Evolutionary conservation across 2,329 filamentous ascomycete genomes (phyloP).

Genomic region (Pseudopithomyces maydicus): DNA sequence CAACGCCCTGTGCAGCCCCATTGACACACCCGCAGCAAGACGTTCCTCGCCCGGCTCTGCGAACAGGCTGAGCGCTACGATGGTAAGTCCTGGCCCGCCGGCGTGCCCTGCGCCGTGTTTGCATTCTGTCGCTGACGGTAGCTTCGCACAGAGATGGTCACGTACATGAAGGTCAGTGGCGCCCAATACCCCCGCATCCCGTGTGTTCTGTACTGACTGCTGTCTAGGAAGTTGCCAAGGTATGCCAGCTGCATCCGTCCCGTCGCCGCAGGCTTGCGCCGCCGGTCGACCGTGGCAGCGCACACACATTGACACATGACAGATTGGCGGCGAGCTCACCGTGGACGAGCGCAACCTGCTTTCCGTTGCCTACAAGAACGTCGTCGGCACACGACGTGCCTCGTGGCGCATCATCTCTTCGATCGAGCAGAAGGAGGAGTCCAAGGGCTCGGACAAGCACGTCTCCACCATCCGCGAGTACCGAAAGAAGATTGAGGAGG

Average conservation of each 20-base stretch:
- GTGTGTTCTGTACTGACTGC: conserved; percentile 39
- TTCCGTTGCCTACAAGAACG: conserved; percentile 99
- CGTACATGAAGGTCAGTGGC: conserved; percentile 86
- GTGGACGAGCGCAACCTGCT: conserved; percentile 86
- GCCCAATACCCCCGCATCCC: neutral
- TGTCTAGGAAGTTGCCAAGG: conserved; percentile 88
- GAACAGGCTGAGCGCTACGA: conserved; percentile 99
- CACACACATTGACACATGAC: conserved; percentile 24
- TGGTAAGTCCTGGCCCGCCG: conserved; percentile 63
- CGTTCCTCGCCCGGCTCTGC: conserved; percentile 98
- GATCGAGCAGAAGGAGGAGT: conserved; percentile 99
- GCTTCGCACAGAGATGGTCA: conserved; percentile 79
- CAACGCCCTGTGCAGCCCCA: conserved; percentile 11
- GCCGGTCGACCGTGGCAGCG: neutral
- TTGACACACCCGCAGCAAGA: conserved; percentile 65
- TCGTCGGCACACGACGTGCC: conserved; percentile 95
- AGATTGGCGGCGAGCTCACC: conserved; percentile 70
- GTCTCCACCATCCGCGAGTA: conserved; percentile 93
- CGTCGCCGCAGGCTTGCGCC: conserved; percentile 20
- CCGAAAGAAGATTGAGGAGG: conserved; percentile 96
- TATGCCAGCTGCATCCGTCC: conserved; percentile 48
- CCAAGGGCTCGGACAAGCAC: conserved; percentile 96
- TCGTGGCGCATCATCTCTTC: conserved; percentile 99
- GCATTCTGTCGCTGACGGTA: conserved; percentile 39
- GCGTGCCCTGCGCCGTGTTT: conserved; percentile 17